Conservation (phyloP, 129 eudicot species). For the Escallonia rubra region DNA sequence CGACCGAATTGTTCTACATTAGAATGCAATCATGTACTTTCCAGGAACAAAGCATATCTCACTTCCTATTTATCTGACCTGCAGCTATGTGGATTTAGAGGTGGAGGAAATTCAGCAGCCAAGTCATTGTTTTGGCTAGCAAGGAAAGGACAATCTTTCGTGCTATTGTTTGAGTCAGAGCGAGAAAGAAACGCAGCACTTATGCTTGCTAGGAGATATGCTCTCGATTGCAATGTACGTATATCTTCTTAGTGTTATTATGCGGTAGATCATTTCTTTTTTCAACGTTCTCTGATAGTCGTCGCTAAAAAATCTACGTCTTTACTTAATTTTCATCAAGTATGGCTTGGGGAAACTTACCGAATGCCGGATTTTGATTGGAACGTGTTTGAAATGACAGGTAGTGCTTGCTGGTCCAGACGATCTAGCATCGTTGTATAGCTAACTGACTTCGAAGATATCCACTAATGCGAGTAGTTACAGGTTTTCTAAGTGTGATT, state of each 20-base stretch:
- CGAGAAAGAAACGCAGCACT: slow-evolving; percentile 82
- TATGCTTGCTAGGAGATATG: slow-evolving; percentile 72
- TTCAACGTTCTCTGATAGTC: not conserved
- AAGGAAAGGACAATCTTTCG: slow-evolving; percentile 84
- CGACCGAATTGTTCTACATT: not conserved
- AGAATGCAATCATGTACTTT: not conserved
- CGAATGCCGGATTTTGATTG: no score
- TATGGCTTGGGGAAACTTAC: no score
- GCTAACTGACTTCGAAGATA: slow-evolving; percentile 24
- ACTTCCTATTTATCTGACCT: not conserved
- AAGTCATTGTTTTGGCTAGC: slow-evolving; percentile 96
- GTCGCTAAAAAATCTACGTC: no score
- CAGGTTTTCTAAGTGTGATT: slow-evolving; percentile 36
- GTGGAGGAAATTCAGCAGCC: slow-evolving; percentile 87
- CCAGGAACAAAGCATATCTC: not conserved
- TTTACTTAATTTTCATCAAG: no score
- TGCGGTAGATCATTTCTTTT: not conserved
- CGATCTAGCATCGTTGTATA: slow-evolving; percentile 67
- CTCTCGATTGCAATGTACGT: slow-evolving; percentile 85
- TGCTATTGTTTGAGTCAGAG: slow-evolving; percentile 78
- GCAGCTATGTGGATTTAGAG: slow-evolving; percentile 96
- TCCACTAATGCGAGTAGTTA: not conserved
- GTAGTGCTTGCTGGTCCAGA: slow-evolving; percentile 92
- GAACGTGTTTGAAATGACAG: slow-evolving; percentile 23
- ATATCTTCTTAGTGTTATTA: not conserved